Conservation (phyloP, 2,329 filamentous ascomycete genomes). For the Aquanectria penicillioides region DNA sequence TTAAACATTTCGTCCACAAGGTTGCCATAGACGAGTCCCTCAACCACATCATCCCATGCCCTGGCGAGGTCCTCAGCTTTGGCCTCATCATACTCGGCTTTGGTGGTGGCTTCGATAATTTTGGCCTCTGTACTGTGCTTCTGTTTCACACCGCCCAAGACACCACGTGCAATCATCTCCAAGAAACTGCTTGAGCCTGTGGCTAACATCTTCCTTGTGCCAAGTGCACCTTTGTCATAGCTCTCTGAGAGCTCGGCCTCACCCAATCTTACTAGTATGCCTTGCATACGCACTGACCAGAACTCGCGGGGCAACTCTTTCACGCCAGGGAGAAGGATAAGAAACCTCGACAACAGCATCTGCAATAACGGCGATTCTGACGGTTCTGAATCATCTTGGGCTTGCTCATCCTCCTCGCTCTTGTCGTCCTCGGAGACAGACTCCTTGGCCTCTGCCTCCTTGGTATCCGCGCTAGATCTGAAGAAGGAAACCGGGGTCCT, state of each 20-base stretch:
- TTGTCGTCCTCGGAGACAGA: constrained; percentile 12
- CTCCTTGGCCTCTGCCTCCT: not conserved
- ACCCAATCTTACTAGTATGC: constrained; percentile 69
- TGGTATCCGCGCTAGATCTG: not conserved
- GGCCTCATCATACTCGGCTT: constrained; percentile 63
- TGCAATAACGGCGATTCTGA: constrained; percentile 75
- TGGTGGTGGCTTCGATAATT: not conserved
- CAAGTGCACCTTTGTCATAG: constrained; percentile 81
- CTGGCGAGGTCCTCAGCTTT: constrained; percentile 68
- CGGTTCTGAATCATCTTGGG: constrained; percentile 37
- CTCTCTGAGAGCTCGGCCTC: constrained; percentile 80
- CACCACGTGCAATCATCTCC: constrained; percentile 74
- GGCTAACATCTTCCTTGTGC: constrained; percentile 78
- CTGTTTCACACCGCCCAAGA: constrained; percentile 64
- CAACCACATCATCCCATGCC: constrained; percentile 74
- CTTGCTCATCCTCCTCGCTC: constrained; percentile 28
- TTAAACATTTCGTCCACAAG: constrained; percentile 73
- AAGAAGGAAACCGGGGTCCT: constrained; percentile 37
- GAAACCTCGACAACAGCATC: constrained; percentile 71
- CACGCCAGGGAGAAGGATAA: constrained; percentile 73
- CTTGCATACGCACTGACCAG: constrained; percentile 71
- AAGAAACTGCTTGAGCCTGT: constrained; percentile 76
- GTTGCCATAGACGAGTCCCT: constrained; percentile 74
- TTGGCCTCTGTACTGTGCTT: constrained; percentile 2
- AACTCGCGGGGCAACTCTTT: constrained; percentile 70